Evolutionary conservation across 2,329 filamentous ascomycete species (phyloP), one percentile per base, ranked within the genome.

Genomic region (Lecanicillium sp.): DNA sequence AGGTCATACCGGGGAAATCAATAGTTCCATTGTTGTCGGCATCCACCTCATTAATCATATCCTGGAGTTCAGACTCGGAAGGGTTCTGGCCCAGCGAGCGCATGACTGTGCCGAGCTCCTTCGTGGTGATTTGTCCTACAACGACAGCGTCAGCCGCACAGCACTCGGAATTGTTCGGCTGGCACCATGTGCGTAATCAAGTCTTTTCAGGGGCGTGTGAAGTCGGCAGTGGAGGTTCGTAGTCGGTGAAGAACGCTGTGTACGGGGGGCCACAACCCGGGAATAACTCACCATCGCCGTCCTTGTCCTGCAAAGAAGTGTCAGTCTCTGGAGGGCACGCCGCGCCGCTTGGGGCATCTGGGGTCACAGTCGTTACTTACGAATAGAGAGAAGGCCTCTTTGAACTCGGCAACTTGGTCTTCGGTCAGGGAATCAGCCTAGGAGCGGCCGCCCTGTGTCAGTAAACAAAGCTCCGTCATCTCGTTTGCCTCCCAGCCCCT

Each of bases 331-430:
- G 18, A 37, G 35, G 37, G 6, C n/a, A 30, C 20, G 13, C 20
- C 22, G 5, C 25, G 13, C 30, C 19, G 28, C 28, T 8, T 12
- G 27, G 30, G 44, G 18, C 25, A 39, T 11, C 45, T 36, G 34
- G 22, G 36, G 25, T 22, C 29, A 29, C n/a, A 10, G 25, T 37
- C 15, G 31, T 33, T 17, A 69, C 92, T 83, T 83, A 98, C 92
- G 70, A 98, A 98, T 52, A 98, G 87, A 65, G 92, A 98, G 74
- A 98, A 98, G 40, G 92, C 92, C 75, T 98, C 92, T 85, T 97
- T 98, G 78, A 97, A 98, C 75, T 98, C 92, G 64, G 92, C 97
- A 65, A 98, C 92, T 79, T 98, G 92, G 74, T 98, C 92, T 78
- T 98, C 92, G 57, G 92, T 97, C 61, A 98, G 84, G 67, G 90